Evolutionary conservation across 2,329 filamentous ascomycete species (phyloP).

Genomic region (Orbilia blumenaviensis): DNA sequence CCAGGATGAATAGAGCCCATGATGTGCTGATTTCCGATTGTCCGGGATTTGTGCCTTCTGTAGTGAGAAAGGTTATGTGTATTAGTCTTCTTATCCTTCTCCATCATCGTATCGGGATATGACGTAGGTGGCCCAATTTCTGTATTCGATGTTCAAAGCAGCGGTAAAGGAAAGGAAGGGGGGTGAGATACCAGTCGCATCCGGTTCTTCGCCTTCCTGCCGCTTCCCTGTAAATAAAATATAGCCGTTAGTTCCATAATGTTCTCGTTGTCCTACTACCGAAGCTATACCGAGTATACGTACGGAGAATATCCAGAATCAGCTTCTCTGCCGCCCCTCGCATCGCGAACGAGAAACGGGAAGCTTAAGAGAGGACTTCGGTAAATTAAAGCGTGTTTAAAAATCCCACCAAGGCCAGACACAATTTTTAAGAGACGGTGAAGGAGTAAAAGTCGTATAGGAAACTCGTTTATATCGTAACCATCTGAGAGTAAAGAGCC

Average conservation of each 20-base stretch:
- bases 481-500: not conserved
- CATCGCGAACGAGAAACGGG: constrained; percentile 31
- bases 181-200: constrained; percentile 29
- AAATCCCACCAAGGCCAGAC: too few relatives aligned
- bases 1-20: constrained; percentile 97
- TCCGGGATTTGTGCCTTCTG: constrained; percentile 77
- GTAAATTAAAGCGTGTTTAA: not conserved
- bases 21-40: constrained; percentile 95
- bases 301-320: constrained; percentile 49
- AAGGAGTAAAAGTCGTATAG: too few relatives aligned
- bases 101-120: not conserved
- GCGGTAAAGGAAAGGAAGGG: not conserved
- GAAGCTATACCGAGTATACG: not conserved
- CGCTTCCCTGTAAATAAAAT: constrained; percentile 32
- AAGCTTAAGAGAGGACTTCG: not conserved
- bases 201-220: constrained; percentile 47
- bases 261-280: not conserved
- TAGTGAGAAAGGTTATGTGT: not conserved
- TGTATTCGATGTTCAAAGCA: too few relatives aligned
- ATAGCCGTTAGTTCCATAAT: not conserved
- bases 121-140: constrained; percentile 46
- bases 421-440: too few relatives aligned
- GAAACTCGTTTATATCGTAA: not conserved
- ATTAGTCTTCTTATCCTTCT: too few relatives aligned
- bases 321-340: constrained; percentile 34